These are phyloP conservation scores for Scheffersomyces spartinae DNA, from an alignment of 805 yeast genomes.

Conservation along the genomic window DNA sequence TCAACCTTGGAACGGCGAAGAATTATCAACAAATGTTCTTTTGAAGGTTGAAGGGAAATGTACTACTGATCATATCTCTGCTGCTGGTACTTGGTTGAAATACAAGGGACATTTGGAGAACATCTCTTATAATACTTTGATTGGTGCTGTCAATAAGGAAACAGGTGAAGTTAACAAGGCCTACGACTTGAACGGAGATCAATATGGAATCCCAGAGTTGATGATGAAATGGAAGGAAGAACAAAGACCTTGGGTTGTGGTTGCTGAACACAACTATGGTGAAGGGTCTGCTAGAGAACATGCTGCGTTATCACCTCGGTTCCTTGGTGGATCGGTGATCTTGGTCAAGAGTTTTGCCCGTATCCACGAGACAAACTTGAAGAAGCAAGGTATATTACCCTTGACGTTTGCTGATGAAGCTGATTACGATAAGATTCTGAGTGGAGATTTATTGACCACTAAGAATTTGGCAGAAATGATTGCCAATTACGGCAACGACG, in stretches of 20 bases:
- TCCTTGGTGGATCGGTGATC: slow-evolving; percentile 82
- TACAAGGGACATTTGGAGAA: slow-evolving; percentile 96
- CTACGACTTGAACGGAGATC: slow-evolving; percentile 72
- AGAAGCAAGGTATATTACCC: slow-evolving; percentile 97
- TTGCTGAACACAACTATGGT: slow-evolving; percentile 97
- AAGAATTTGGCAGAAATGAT: slow-evolving; percentile 65
- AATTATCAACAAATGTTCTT: slow-evolving; percentile 62
- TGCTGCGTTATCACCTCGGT: slow-evolving; percentile 93
- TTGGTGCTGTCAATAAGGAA: slow-evolving; percentile 95
- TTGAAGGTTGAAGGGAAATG: slow-evolving; percentile 95
- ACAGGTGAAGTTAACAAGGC: slow-evolving; percentile 92
- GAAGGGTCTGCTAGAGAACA: slow-evolving; percentile 99
- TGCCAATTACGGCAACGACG: slow-evolving; percentile 82
- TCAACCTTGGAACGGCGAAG: slow-evolving; percentile 76
- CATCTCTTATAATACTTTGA: slow-evolving; percentile 87
- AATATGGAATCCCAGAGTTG: slow-evolving; percentile 80
- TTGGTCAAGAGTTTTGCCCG: slow-evolving; percentile 94
- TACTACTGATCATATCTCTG: slow-evolving; percentile 97
- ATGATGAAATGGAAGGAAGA: slow-evolving; percentile 94
- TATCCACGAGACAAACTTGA: slow-evolving; percentile 95
- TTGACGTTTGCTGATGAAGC: slow-evolving; percentile 81
- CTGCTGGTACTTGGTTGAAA: slow-evolving; percentile 98
- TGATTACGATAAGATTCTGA: slow-evolving; percentile 72
- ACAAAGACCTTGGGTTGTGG: slow-evolving; percentile 79
- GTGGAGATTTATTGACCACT: slow-evolving; percentile 74